Conservation (phyloP, 495 filamentous ascomycete genomes). For the Bacidia rubella region DNA sequence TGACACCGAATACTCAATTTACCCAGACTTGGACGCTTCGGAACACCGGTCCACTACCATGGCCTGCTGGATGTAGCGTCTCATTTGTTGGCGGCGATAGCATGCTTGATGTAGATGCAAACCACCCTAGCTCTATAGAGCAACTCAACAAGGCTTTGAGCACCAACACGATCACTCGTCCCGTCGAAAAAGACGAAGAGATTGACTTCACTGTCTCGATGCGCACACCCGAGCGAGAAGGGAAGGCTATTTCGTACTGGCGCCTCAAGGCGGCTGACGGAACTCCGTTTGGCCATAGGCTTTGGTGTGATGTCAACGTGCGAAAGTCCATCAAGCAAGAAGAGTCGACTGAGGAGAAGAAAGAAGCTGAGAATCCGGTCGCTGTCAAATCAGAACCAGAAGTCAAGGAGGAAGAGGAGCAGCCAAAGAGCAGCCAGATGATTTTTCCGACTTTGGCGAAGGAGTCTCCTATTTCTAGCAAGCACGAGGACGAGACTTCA, state of each 20-base stretch:
- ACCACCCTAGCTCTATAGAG: conserved; percentile 56
- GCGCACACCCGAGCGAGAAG: conserved; percentile 57
- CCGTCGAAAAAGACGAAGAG: conserved; percentile 56
- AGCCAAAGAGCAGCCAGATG: conserved; percentile 50
- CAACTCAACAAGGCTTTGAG: conserved; percentile 62
- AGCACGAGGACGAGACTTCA: conserved; percentile 43
- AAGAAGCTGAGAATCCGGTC: background rate
- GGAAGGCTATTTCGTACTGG: conserved; percentile 89
- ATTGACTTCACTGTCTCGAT: conserved; percentile 73
- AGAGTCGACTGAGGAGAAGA: conserved; percentile 13
- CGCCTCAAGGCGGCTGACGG: conserved; percentile 75
- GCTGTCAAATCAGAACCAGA: conserved; percentile 17
- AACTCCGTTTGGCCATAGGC: conserved; percentile 70
- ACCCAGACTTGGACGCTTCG: conserved; percentile 84
- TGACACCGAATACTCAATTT: conserved; percentile 57
- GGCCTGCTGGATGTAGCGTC: conserved; percentile 83
- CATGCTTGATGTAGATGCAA: conserved; percentile 78
- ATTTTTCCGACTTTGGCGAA: conserved; percentile 96
- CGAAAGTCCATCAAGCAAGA: conserved; percentile 20
- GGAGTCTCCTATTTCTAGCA: conserved; percentile 74
- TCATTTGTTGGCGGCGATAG: conserved; percentile 86
- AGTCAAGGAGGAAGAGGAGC: conserved; percentile 17
- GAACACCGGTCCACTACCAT: conserved; percentile 64
- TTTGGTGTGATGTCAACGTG: conserved; percentile 90
- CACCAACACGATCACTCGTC: conserved; percentile 61